These are phyloP conservation scores for Candida sp. DNA, from an alignment of 1,139 yeast genomes.

Conservation along the genomic window DNA sequence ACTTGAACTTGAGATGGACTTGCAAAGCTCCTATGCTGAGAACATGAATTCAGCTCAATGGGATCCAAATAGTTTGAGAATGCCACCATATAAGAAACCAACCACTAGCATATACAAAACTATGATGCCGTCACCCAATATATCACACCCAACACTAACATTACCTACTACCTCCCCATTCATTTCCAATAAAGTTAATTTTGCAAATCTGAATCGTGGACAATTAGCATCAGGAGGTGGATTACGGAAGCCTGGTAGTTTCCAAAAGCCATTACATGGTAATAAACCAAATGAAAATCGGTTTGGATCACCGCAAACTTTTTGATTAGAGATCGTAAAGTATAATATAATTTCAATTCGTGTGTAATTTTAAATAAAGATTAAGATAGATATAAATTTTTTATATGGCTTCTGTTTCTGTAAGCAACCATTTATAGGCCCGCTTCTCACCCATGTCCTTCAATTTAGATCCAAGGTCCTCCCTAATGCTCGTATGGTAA, in stretches of 20 bases:
- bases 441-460: constrained; percentile 34
- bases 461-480: constrained; percentile 31
- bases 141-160: constrained; percentile 14
- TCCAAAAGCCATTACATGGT: constrained; percentile 30
- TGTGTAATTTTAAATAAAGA: background rate
- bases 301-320: constrained; percentile 16
- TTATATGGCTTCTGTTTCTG: constrained; percentile 30
- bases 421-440: constrained; percentile 38
- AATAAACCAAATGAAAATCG: constrained; percentile 18
- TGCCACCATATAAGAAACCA: constrained; percentile 42
- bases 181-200: constrained; percentile 27
- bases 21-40: background rate
- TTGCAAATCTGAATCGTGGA: constrained; percentile 10
- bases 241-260: constrained; percentile 52
- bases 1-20: background rate
- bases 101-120: constrained; percentile 4
- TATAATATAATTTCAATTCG: background rate
- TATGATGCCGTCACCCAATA: background rate
- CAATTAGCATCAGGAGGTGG: constrained; percentile 15
- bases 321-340: background rate
- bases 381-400: background rate
- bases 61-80: constrained; percentile 21
- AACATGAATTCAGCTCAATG: constrained; percentile 7
- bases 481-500: constrained; percentile 37
- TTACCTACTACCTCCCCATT: constrained; percentile 30